Evolutionary conservation across 1,284 basidiomycete genomes (phyloP), one percentile per base, ranked within the genome.

Genomic region (Irpex sp.): DNA sequence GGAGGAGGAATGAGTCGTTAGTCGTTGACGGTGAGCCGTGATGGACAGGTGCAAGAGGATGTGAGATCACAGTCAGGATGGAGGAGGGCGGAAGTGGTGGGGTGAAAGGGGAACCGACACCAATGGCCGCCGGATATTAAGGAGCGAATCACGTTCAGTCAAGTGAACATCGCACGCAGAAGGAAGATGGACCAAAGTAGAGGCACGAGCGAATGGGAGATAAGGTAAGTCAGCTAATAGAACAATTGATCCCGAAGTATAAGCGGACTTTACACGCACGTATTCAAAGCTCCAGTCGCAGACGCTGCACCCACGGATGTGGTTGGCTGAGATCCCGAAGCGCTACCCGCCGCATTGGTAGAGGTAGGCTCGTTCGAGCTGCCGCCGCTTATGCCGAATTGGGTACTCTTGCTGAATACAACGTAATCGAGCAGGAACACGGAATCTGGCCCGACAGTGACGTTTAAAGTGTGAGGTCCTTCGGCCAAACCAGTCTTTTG

Each of bases 361-460:
- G 69, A 60, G 62, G 31, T 62, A 47, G 66, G 61, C 39, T 63
- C 51, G 50, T 63, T 66, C 15, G 68, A 56, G 54, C 39, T 64
- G 39, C 56, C 61, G 37, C 47, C 65, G 57, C 57, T 61, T 39
- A 63, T 59, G 33, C 60, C 43, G 31, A 61, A 61, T 13, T 56
- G 59, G 57, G 69, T 63, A 21, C 69, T 63, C 57, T 72, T 68
- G 3, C 81, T 81, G 65, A 81, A 81, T 7, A 82, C 68, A 56
- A 83, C 72, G 64, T 79, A 81, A 68, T 85, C 82, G 57, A 85
- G 78, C 4, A 83, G 67, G 63, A 85, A 79, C 2, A 78, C 76
- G 11, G 82, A 83, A 62, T 78, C 76, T 35, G 76, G 75, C 15
- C 75, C 80, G 61, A 85, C 73, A 58, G 74, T 75, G 46, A 84